Conservation (phyloP, 352 stramenopile species). For the Aphanomyces invadans region DNA sequence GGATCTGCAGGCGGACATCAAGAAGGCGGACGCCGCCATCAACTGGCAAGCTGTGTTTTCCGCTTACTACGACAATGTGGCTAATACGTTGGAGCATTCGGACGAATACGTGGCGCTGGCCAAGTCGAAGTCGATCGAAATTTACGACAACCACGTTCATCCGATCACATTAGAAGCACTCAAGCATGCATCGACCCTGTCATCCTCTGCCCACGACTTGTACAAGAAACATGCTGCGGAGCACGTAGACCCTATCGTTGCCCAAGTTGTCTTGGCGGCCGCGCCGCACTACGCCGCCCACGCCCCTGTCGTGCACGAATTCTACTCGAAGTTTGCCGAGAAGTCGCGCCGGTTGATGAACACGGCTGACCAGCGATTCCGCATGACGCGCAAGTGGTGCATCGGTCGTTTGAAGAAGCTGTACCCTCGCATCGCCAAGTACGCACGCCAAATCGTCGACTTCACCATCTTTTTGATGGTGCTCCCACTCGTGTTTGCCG, state of each 20-base stretch:
- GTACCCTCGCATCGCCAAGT: slow-evolving; percentile 11
- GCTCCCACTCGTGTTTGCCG: neutral
- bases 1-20: neutral
- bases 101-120: slow-evolving; percentile 5
- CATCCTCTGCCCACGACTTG: neutral
- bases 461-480: slow-evolving; percentile 4
- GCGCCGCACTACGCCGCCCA: neutral
- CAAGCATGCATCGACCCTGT: neutral
- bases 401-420: slow-evolving; percentile 13
- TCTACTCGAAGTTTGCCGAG: neutral
- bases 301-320: neutral
- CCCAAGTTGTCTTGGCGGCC: slow-evolving; percentile 2
- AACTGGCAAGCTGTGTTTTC: slow-evolving; percentile 14
- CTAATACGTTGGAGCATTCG: slow-evolving; percentile 6
- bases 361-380: slow-evolving; percentile 4
- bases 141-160: slow-evolving; percentile 17
- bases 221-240: slow-evolving; percentile 17
- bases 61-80: slow-evolving; percentile 17
- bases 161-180: slow-evolving; percentile 8
- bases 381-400: slow-evolving; percentile 6
- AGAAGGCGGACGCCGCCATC: slow-evolving; percentile 2
- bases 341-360: neutral
- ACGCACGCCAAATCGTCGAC: slow-evolving; percentile 23
- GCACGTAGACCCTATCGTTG: slow-evolving; percentile 14
- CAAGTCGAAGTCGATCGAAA: slow-evolving; percentile 6